Conservation (phyloP, 768 basidiomycete species). For the Boletellus ananas region DNA sequence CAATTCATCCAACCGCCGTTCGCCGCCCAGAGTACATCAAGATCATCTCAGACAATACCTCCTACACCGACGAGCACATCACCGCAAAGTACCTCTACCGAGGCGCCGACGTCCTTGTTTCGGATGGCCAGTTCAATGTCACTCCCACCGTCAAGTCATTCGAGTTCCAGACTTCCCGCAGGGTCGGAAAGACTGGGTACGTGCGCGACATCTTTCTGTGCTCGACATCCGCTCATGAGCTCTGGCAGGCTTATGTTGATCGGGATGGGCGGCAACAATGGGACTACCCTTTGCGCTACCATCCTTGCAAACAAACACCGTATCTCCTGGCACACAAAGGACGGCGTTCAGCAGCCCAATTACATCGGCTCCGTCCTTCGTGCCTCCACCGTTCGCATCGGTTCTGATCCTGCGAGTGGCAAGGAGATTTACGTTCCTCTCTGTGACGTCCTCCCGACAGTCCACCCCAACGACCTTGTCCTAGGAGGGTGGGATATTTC, state of each 20-base stretch:
- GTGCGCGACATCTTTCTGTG: slow-evolving; percentile 28
- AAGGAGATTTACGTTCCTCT: slow-evolving; percentile 93
- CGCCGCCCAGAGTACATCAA: slow-evolving; percentile 73
- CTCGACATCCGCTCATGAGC: background rate
- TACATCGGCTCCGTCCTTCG: slow-evolving; percentile 97
- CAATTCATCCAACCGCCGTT: slow-evolving; percentile 81
- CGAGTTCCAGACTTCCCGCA: slow-evolving; percentile 88
- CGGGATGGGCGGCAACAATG: slow-evolving; percentile 97
- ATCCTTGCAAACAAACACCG: slow-evolving; percentile 94
- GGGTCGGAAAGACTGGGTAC: slow-evolving; percentile 89
- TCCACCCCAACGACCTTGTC: slow-evolving; percentile 96
- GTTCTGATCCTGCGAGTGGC: slow-evolving; percentile 70
- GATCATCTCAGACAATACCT: slow-evolving; percentile 77
- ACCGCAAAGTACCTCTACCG: slow-evolving; percentile 80
- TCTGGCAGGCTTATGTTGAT: slow-evolving; percentile 85
- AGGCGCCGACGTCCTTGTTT: slow-evolving; percentile 63
- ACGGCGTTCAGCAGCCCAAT: slow-evolving; percentile 89
- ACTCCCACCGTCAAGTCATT: slow-evolving; percentile 76
- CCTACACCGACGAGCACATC: slow-evolving; percentile 80
- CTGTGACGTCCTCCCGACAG: slow-evolving; percentile 93
- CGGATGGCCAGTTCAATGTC: slow-evolving; percentile 72
- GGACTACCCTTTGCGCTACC: slow-evolving; percentile 88
- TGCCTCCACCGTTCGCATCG: slow-evolving; percentile 91
- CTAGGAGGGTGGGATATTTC: slow-evolving; percentile 99
- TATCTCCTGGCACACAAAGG: slow-evolving; percentile 93